Evolutionary conservation across 306 rosid genomes (phyloP), one percentile per base, ranked within the genome.

Genomic region (Carpinus viminea): DNA sequence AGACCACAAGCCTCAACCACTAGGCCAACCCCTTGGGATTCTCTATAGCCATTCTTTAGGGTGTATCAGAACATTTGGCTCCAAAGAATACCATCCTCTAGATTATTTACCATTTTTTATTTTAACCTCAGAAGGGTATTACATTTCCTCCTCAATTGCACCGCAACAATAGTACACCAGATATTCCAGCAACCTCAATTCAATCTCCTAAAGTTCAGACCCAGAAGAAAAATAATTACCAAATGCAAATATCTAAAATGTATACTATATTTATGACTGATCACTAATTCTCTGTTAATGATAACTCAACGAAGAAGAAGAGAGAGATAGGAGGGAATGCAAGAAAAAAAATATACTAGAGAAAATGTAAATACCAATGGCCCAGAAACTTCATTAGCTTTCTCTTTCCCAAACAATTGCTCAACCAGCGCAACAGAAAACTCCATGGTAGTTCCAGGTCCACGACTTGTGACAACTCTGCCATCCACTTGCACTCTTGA

Each of bases 371-470:
- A 79, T 85, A 92, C 98, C 98, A 95, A 74, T 53, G 98, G 98
- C 26, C 91, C 91, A 47, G 92, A 87, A 85, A 95, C 93, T 89
- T 91, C 97, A 34, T 86, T 88, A 16, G 92, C 97, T 84, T 91
- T 92, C 72, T 88, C 97, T 83, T 92, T 92, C 76, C 98, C 98
- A 65, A 76, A 90, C 87, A 95, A 78, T 78, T 90, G 97, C 85
- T 92, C 98, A 75, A 90, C 89, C 72, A 95, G 78, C 0, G 90
- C 89, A 86, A 92, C 81, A 3, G 88, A 84, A 53, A 82, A 95
- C 82, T 95, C 98, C 91, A 92, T 86, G 86, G 97, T 90, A 56
- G 98, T 95, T 72, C 98, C 98, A 26, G 96, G 96, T 10, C 91
- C 98, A 75, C 96, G 89, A 73, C 97, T 95, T 47, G 98, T 92